Evolutionary conservation across 2,329 filamentous ascomycete species (phyloP).

Genomic region (Coniella lustricola): DNA sequence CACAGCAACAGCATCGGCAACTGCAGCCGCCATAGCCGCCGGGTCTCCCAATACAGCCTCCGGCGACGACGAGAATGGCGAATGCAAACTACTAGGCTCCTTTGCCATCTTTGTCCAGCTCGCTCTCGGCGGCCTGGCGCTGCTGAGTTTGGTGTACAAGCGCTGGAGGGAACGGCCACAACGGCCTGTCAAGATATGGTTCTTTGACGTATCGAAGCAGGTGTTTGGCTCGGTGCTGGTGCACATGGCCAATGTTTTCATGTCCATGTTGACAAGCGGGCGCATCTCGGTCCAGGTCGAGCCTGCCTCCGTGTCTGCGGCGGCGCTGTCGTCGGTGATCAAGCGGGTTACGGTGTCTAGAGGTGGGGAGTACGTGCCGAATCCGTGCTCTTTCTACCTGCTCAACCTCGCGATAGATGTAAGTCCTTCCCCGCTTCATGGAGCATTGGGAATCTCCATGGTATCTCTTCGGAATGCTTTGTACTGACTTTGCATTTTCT

Average conservation of each 20-base stretch:
- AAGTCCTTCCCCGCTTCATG: slow-evolving; percentile 34
- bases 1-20: background rate
- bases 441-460: too few relatives aligned
- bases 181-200: slow-evolving; percentile 91
- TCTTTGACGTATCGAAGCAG: slow-evolving; percentile 95
- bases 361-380: slow-evolving; percentile 62
- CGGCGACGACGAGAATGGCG: slow-evolving; percentile 49
- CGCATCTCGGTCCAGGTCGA: slow-evolving; percentile 63
- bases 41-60: slow-evolving; percentile 19
- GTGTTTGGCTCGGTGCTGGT: slow-evolving; percentile 88
- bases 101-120: slow-evolving; percentile 89
- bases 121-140: slow-evolving; percentile 73
- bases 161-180: slow-evolving; percentile 88
- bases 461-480: too few relatives aligned
- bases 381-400: slow-evolving; percentile 94
- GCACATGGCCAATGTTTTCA: slow-evolving; percentile 87
- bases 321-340: slow-evolving; percentile 22
- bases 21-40: slow-evolving; percentile 3
- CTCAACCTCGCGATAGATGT: slow-evolving; percentile 94
- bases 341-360: slow-evolving; percentile 28
- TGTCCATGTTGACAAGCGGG: slow-evolving; percentile 92
- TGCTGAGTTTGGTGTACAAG: slow-evolving; percentile 87
- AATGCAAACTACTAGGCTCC: slow-evolving; percentile 81
- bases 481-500: slow-evolving; percentile 19
- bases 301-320: slow-evolving; percentile 32